Evolutionary conservation across 73 alveolate species (phyloP), one percentile per base, ranked within the genome.

Genomic region (Tetrahymena elliotti): DNA sequence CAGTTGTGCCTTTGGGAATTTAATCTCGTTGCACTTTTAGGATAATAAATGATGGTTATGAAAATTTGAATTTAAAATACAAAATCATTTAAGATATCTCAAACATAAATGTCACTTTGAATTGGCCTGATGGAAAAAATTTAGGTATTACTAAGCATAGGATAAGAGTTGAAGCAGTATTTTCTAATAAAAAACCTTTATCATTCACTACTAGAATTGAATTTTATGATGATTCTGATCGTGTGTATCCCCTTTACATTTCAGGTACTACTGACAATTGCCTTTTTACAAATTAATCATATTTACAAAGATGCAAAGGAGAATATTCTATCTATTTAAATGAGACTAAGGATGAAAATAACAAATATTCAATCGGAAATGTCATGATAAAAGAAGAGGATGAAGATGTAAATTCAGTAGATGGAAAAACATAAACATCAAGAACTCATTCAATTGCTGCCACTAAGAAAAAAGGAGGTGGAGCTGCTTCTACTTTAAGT

Each of bases 241-340:
- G 99, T 94, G 98, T 97, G 94, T 99, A 98, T 94, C 98, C 99
- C 3, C 98, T 99, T 40, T 97, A 98, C 22, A 97, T 98, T 33
- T 97, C 99, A 24, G 99, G 99, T 4, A 99, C 99, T 20, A 98
- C 99, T 24, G 99, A 99, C 95, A 99, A 99, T 94, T 99, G 99
- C 93, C 35, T 99, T 54, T 97, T 98, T 93, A 98, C 99, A 9
- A 97, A 97, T 94, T 97, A 96, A 94, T 95, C 99, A 5, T 99
- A 97, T 96, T 95, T 99, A 93, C 98, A 98, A 95, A 96, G 99
- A 96, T 68, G 88, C 10, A 68, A 68, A 68, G 88, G 88, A n/a
- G 88, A 68, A 10, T 68, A 68, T 68, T 68, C 38, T 18, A 84
- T 98, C 96, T 84, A 93, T 94, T 84, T 97, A 96, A 84, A 96